Conservation (phyloP, 1,284 basidiomycete species). For the Puccinia sorghi region DNA sequence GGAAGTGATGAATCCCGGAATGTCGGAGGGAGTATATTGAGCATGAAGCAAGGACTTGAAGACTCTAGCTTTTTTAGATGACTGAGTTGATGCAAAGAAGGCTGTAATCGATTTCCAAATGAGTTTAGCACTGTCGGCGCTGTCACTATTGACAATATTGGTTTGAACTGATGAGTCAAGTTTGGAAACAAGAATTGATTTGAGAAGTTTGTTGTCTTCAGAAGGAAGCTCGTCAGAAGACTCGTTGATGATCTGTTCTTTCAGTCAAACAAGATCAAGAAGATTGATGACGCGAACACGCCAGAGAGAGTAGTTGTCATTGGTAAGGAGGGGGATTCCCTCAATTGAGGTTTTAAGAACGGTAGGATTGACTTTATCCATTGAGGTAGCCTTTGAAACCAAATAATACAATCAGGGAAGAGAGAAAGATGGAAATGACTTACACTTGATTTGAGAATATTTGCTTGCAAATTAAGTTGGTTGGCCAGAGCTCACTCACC, state of each 20-base stretch:
- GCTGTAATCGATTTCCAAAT: slow-evolving; percentile 4
- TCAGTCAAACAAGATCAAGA: background rate
- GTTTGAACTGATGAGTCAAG: background rate
- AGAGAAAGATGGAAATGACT: no score
- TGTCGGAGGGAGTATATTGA: background rate
- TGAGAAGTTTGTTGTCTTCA: background rate
- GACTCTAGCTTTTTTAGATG: background rate
- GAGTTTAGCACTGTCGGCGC: background rate
- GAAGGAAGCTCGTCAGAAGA: background rate
- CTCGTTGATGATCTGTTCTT: background rate
- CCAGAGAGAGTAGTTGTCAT: background rate
- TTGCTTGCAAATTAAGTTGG: no score
- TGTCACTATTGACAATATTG: background rate
- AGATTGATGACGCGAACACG: background rate
- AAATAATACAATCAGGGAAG: no score
- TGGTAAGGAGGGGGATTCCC: background rate
- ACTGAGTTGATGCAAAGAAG: background rate
- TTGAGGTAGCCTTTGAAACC: no score
- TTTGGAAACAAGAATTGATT: background rate
- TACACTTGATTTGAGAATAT: no score
- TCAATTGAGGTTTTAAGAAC: background rate
- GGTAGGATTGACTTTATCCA: background rate
- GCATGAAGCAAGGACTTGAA: background rate
- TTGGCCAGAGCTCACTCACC: no score
- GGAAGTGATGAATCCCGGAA: background rate